Evolutionary conservation across 371 early-diverging fungal species (phyloP).

Genomic region (Phascolomyces articulosus): DNA sequence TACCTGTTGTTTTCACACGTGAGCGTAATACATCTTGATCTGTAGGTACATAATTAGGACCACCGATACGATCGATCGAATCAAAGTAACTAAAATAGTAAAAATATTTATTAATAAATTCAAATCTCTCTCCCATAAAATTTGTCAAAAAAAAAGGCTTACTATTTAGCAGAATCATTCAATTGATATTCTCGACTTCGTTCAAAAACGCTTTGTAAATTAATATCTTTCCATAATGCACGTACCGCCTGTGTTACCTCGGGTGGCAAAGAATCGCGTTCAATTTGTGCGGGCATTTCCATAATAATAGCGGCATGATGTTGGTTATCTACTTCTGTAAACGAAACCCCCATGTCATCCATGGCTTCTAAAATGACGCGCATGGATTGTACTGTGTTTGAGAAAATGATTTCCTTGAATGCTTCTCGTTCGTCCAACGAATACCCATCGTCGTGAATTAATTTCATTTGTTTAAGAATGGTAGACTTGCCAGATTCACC

Average conservation of each 20-base stretch:
- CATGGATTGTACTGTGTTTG: constrained; percentile 95
- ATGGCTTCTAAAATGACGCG: constrained; percentile 94
- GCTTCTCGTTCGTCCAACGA: constrained; percentile 83
- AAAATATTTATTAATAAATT: background rate
- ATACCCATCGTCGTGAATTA: constrained; percentile 94
- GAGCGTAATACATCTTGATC: constrained; percentile 88
- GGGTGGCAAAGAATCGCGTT: constrained; percentile 72
- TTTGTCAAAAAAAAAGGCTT: constrained; percentile 24
- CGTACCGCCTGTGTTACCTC: constrained; percentile 78
- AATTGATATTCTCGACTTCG: constrained; percentile 89
- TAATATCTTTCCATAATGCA: constrained; percentile 79
- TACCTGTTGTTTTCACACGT: constrained; percentile 87
- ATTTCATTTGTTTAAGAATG: constrained; percentile 95
- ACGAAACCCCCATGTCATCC: constrained; percentile 76
- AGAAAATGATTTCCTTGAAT: constrained; percentile 93
- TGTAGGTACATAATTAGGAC: constrained; percentile 72
- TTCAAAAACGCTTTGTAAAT: constrained; percentile 75
- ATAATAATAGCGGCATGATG: constrained; percentile 67
- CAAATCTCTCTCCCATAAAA: background rate
- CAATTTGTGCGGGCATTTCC: constrained; percentile 80
- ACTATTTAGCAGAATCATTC: constrained; percentile 86
- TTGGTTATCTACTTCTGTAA: constrained; percentile 64
- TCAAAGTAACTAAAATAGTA: constrained; percentile 78
- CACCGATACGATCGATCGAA: constrained; percentile 86
- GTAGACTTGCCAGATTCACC: constrained; percentile 98